These are phyloP conservation scores for Lotus japonicus DNA, from an alignment of 306 rosid species.

Conservation along the genomic window DNA sequence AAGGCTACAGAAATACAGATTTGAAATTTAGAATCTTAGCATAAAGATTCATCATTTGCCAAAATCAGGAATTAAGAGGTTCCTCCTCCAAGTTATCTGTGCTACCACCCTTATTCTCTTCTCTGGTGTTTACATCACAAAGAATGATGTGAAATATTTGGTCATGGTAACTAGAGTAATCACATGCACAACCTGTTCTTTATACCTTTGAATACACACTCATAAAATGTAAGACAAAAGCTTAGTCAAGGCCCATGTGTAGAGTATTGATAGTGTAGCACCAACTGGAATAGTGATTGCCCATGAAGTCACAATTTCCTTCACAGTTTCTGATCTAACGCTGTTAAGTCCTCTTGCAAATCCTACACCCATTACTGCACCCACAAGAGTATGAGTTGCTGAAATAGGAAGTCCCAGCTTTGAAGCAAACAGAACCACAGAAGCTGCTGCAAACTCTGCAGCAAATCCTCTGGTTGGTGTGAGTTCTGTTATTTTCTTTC, in stretches of 20 bases:
- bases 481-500: constrained; percentile 83
- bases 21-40: neutral
- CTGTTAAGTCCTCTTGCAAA: constrained; percentile 83
- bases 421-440: constrained; percentile 79
- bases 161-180: neutral
- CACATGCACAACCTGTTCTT: constrained; percentile 13
- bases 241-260: constrained; percentile 80
- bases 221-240: constrained; percentile 54
- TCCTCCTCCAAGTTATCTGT: neutral
- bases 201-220: constrained; percentile 19
- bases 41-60: constrained; percentile 2
- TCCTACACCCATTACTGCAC: constrained; percentile 96
- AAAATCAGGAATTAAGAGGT: neutral
- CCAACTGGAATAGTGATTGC: constrained; percentile 85
- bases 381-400: constrained; percentile 81
- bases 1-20: neutral
- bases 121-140: constrained; percentile 8
- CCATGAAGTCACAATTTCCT: constrained; percentile 83
- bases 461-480: constrained; percentile 95
- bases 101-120: neutral
- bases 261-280: constrained; percentile 50
- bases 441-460: constrained; percentile 89
- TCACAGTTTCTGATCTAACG: constrained; percentile 83
- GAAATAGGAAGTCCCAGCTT: constrained; percentile 75
- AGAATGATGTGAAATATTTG: constrained; percentile 7